A percentile compares a stretch with the other conserved stretches of the same genome.
These are phyloP conservation scores for Exophiala phaeomuriformis DNA, from an alignment of 2,329 filamentous ascomycete genomes.

Conservation along the genomic window DNA sequence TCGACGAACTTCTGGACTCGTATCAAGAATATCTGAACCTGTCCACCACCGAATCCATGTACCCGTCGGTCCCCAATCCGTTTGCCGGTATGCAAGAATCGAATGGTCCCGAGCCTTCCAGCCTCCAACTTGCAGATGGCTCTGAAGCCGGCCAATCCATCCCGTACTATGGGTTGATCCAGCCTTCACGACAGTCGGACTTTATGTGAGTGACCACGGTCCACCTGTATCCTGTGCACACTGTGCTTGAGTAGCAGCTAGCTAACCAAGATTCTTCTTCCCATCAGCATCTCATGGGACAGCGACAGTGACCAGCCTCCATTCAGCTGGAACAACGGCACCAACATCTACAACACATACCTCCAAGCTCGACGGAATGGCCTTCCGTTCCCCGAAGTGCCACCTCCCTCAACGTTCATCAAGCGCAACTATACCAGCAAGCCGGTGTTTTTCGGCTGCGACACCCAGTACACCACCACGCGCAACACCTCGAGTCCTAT, in stretches of 20 bases:
- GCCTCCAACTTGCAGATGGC: conserved; percentile 30
- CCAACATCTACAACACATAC: conserved; percentile 12
- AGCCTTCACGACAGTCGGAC: conserved; percentile 9
- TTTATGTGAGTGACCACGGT: conserved; percentile 7
- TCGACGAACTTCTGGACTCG: not conserved
- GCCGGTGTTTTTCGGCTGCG: conserved; percentile 28
- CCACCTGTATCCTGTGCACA: too few species aligned
- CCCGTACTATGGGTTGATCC: conserved; percentile 9
- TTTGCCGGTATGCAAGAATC: conserved; percentile 4
- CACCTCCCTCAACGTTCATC: conserved; percentile 20
- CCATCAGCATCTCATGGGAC: conserved; percentile 9
- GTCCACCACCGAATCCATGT: not conserved
- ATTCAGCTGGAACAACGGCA: conserved; percentile 15
- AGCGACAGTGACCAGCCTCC: conserved; percentile 5
- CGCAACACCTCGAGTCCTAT: conserved; percentile 15
- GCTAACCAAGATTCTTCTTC: not conserved
- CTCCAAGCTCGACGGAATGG: conserved; percentile 7
- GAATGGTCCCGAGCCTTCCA: not conserved
- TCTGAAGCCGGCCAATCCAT: conserved; percentile 31
- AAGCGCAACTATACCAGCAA: conserved; percentile 20
- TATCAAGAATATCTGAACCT: conserved; percentile 9
- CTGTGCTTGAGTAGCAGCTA: too few species aligned
- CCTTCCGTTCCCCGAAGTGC: conserved; percentile 12
- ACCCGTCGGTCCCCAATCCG: conserved; percentile 13
- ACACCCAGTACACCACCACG: conserved; percentile 16